Conservation (phyloP, 371 early-diverging fungal genomes). For the Encephalitozoon romaleae region DNA sequence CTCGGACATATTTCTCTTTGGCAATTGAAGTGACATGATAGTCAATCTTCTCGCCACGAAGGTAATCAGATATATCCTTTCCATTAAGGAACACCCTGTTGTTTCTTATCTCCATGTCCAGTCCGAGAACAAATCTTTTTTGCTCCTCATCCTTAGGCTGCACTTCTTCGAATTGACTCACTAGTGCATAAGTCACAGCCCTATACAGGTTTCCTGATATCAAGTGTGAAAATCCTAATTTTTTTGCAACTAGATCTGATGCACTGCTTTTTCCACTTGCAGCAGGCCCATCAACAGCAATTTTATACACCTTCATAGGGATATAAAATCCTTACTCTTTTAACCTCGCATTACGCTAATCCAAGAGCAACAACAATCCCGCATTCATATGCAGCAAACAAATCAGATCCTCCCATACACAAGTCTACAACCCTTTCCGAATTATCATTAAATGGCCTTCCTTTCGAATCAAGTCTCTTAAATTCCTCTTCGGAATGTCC, state of each 20-base stretch:
- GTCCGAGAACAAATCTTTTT: conserved; percentile 3
- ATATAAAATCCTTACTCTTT: background rate
- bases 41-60: conserved; percentile 66
- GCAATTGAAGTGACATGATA: conserved; percentile 67
- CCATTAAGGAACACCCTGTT: conserved; percentile 63
- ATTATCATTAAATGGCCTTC: background rate
- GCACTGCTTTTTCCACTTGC: conserved; percentile 80
- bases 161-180: conserved; percentile 3
- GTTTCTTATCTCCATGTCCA: conserved; percentile 15
- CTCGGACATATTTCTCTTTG: conserved; percentile 65
- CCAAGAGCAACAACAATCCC: background rate
- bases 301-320: conserved; percentile 59
- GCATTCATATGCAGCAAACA: background rate
- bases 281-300: conserved; percentile 83
- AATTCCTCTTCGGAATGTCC: background rate
- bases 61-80: conserved; percentile 65
- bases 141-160: background rate
- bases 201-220: conserved; percentile 66
- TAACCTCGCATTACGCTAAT: background rate
- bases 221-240: conserved; percentile 68
- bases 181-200: conserved; percentile 59
- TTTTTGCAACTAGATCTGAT: conserved; percentile 66
- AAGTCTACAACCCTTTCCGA: background rate
- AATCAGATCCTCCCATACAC: background rate
- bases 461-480: background rate